Base-by-base conservation (phyloP, 2,329 filamentous ascomycete species). In the Clarireedia paspali region DNA sequence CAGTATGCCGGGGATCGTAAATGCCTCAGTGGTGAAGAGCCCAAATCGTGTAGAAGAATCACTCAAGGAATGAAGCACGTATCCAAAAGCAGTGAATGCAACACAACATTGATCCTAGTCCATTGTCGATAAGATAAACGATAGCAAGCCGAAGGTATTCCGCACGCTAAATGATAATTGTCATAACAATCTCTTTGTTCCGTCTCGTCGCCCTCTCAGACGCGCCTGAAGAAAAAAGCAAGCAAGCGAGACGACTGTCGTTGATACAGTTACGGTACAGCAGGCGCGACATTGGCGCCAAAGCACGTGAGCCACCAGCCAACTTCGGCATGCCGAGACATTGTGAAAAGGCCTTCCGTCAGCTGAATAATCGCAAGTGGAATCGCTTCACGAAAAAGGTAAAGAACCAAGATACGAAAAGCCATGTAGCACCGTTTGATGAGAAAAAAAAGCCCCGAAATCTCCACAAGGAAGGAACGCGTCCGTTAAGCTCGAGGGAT, bases 251-350 rank as follows among this genome's bases (percentile, higher is more conserved):
- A 26, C 26, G 42, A 50, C 15, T 55, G 45, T 42, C 40, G 26
- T 55, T 45, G 46, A 50, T 49, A 36, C 36, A 50, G 53, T 55
- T 50, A 55, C 46, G 30, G 53, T 50, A 50, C 36, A 50, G 53
- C 34, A 55, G 39, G 47, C 53, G 47, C 53, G 53, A n/a, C 5
- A 24, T 6, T 40, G 30, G 46, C 56, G 17, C 56, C 38, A 40
- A 34, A 45, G 50, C 52, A 57, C 56, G 56, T 57, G 56, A 44
- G 10, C 15, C 20, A 14, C 12, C 20, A 44, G 17, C 40, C 23
- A 44, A 6, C n/a, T 44, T 44, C 40, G 40, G 40, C n/a, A 44
- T 44, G 40, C 40, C 40, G 40, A 44, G 40, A 17, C 40, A 44
- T 44, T 44, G 12, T 10, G 17, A 12, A 44, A 14, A 7, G 40